Evolutionary conservation across 1,139 yeast genomes (phyloP), one percentile per base, ranked within the genome.

Genomic region (Pichia inconspicua): DNA sequence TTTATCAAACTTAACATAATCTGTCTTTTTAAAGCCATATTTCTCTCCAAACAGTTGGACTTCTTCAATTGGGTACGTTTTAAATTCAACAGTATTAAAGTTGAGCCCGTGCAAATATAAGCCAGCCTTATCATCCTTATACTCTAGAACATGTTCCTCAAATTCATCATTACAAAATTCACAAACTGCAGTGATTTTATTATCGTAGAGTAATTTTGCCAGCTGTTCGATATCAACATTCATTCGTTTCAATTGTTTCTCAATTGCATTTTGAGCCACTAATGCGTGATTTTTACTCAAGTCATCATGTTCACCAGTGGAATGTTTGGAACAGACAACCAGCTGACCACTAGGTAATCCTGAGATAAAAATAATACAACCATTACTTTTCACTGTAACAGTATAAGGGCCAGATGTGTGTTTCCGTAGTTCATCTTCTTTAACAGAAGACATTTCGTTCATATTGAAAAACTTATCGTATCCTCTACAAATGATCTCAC

Each of bases 401-500:
- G 77, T 79, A 63, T 84, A 92, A 0, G 97, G 97, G 0, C 96
- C 97, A 1, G 40, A 32, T 0, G 95, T 83, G 25, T 71, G 60
- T 1, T 58, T 49, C 36, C 63, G 58, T 27, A 90, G 64, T 55
- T 62, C 60, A 0, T 66, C 68, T 70, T 80, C 72, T 47, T 69
- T 73, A 0, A 95, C 84, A 4, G 58, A 58, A 0, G 68, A 58
- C 1, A 76, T 73, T 61, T 94, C 98, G 50, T 73, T 77, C 11
- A 88, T 71, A 60, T 85, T 90, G 74, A 89, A 94, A 64, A 94
- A 94, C 67, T 94, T 94, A 66, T 94, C 94, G 63, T 94, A 94
- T 0, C 99, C 98, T 56, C 99, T 70, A 1, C 84, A 82, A 1
- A 79, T 80, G 25, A 94, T 84, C 22, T 57, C 58, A 39, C 74